Evolutionary conservation across 768 basidiomycete species (phyloP), one percentile per base, ranked within the genome.

Genomic region (Botryobasidium botryosum): DNA sequence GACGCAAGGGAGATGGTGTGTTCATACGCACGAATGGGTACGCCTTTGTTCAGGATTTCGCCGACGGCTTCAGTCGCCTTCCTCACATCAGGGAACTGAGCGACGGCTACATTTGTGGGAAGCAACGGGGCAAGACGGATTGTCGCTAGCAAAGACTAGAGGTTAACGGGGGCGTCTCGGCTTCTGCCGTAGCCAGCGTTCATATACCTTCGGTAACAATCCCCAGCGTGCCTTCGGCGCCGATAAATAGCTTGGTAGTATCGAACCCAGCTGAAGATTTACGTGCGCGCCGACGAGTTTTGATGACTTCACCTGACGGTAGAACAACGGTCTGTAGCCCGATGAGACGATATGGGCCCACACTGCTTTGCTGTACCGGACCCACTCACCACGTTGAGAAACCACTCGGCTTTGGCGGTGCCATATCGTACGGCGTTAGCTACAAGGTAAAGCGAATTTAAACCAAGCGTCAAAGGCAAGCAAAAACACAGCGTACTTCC

Each of bases 261-360:
- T 91, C 88, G 54, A 81, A 90, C 0, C 88, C 88, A 0, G 84
- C 82, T 1, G 86, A 72, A 3, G 83, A 87, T 57, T 94, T 91
- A 39, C 84, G 67, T 18, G 80, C 76, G 36, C 80, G 64, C 45
- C 70, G 67, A 18, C 86, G 74, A 0, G 88, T 92, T 57, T 88
- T 87, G 54, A 94, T 77, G 20, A 29, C 41, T 15, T 43, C 41
- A 20, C 41, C 26, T 15, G 20, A 43, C 13, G 66, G 61, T 2
- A 68, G 54, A 1, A 68, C 67, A 5, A 68, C 64, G 5, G 63
- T 64, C 52, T 23, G 20, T 13, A 25, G 27, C 15, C 24, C 41
- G 15, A 43, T 23, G 20, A 21, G 20, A 27, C n/a, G 20, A 25
- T 29, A 12, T 29, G 20, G 41, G 20, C 18, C 20, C 12, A 23